Percentiles rank a stretch among this genome's conserved stretches.
phyloP scores from a whole-genome alignment of 2,329 filamentous ascomycete genomes.

The Claviceps sp. region DNA sequence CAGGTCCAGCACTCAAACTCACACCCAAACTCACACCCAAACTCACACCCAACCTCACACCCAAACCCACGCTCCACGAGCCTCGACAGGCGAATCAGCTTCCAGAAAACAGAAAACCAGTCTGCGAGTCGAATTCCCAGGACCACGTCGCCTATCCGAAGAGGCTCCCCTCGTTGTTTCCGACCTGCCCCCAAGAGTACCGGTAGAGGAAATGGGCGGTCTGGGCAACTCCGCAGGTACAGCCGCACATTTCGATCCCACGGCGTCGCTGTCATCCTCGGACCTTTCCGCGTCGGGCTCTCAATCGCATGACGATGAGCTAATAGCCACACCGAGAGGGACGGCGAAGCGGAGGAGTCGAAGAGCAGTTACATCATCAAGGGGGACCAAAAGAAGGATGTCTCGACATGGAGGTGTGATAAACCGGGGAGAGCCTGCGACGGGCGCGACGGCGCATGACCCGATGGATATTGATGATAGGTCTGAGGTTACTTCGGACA shows the following conservation, averaged over 20 bases:
- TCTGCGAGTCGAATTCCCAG: constrained; percentile 2
- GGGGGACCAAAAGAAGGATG: not conserved
- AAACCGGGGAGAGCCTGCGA: not conserved
- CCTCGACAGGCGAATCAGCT: constrained; percentile 1
- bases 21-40: not conserved
- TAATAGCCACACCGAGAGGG: not conserved
- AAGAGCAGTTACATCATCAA: constrained; percentile 3
- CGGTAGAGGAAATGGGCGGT: constrained; percentile 22
- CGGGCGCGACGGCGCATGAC: constrained; percentile 11
- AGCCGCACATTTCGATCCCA: constrained; percentile 24
- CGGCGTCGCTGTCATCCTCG: constrained; percentile 8
- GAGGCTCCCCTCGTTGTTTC: not conserved
- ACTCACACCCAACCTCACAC: not conserved
- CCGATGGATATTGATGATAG: constrained; percentile 12
- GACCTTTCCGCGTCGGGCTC: not conserved
- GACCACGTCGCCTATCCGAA: not conserved
- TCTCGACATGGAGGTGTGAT: not conserved
- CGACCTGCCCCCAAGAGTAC: constrained; percentile 11
- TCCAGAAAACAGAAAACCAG: constrained; percentile 14
- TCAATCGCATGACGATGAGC: constrained; percentile 1
- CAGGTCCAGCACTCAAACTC: not conserved
- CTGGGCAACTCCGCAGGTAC: constrained; percentile 22
- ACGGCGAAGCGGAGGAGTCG: not conserved
- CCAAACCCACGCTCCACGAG: not conserved
- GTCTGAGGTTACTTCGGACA: not conserved